Evolutionary conservation across 176 grass and related monocot genomes (phyloP), one percentile per base, ranked within the genome.

Genomic region (Stipa capillata): DNA sequence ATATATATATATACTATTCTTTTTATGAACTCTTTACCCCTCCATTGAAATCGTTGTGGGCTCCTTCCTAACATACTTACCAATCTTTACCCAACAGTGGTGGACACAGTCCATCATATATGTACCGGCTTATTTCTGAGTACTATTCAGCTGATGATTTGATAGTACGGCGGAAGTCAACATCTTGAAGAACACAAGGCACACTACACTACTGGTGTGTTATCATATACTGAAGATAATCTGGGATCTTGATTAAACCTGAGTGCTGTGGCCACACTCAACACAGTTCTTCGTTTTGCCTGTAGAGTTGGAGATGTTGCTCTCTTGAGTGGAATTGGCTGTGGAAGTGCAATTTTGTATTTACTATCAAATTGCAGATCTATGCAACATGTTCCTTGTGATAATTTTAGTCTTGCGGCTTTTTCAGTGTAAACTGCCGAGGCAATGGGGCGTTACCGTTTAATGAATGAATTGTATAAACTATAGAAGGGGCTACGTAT

Each of bases 101-200:
- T 42, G 96, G 96, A 15, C 92, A 99, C 72, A 99, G 87, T 91
- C 90, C 96, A 60, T 93, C 96, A 21, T 94, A 95, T 58, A 87
- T 99, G 66, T 99, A 93, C 81, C 88, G 89, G 60, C 92, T 99
- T 10, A 99, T 95, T 76, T 90, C 96, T 24, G 96, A 99, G 73
- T 95, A 99, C 75, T 99, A 99, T 81, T 99, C 96, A 15, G 92
- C 88, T 70, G 92, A 99, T 93, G 92, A 95, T 85, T 76, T 99
- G 17, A 86, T 85, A 57, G 76, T 99, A 27, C 62, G 81, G 33
- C 47, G 78, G 72, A 95, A 84, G 63, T 48, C 80, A 73, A 84
- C 88, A 16, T 69, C 81, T 21, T 98, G 77, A 90, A 85, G 67
- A 73, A 74, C 29, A 41, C 24, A 21, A 76, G 58, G 56, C 11